Evolutionary conservation across 2,329 filamentous ascomycete species (phyloP).

Genomic region (Ophiosphaerella herpotricha): DNA sequence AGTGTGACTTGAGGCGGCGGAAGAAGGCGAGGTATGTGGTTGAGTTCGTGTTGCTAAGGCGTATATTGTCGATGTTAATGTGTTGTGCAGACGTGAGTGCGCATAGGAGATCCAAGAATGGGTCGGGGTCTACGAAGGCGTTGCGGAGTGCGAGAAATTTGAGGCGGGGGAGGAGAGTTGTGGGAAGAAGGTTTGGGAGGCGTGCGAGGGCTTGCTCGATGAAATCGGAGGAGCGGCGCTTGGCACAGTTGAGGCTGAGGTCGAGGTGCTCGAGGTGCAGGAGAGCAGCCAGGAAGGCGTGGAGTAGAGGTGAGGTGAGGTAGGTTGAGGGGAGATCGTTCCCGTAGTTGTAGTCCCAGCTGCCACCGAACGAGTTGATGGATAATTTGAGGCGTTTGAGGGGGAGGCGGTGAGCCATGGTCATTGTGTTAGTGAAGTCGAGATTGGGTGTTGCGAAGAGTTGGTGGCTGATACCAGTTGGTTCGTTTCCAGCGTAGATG

Average conservation of each 20-base stretch:
- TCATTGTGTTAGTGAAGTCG: slow-evolving; percentile 11
- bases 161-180: not conserved
- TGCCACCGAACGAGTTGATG: slow-evolving; percentile 1
- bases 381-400: slow-evolving; percentile 13
- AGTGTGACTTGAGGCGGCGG: not conserved
- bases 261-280: slow-evolving; percentile 17
- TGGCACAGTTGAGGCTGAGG: slow-evolving; percentile 5
- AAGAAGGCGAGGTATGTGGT: not conserved
- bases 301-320: not conserved
- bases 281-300: slow-evolving; percentile 3
- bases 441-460: slow-evolving; percentile 3
- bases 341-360: not conserved
- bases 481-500: slow-evolving; percentile 32
- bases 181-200: slow-evolving; percentile 3
- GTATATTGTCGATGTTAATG: slow-evolving; percentile 7
- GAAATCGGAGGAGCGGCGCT: not conserved
- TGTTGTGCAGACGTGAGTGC: not conserved
- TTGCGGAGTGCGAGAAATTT: slow-evolving; percentile 6
- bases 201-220: not conserved
- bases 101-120: not conserved
- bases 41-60: not conserved
- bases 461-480: slow-evolving; percentile 6
- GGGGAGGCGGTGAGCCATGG: slow-evolving; percentile 7
- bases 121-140: not conserved
- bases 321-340: not conserved